Conservation (phyloP, 805 yeast species). For the Wickerhamomyces hampshirensis region DNA sequence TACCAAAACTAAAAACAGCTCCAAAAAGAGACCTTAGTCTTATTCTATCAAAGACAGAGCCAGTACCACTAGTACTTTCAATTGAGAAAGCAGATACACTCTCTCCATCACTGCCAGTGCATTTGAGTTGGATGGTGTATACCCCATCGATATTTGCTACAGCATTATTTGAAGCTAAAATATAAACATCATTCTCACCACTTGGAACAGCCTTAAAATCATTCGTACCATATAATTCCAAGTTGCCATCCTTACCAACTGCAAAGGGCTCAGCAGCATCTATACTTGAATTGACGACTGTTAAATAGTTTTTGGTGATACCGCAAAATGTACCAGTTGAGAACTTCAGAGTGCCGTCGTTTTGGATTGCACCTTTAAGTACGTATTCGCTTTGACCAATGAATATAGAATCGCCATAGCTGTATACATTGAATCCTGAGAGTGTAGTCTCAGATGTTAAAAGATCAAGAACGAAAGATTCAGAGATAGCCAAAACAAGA, state of each 20-base stretch:
- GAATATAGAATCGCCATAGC: slow-evolving; percentile 4
- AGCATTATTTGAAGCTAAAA: slow-evolving; percentile 12
- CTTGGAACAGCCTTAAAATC: slow-evolving; percentile 11
- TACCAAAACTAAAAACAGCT: too few species aligned
- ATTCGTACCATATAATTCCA: slow-evolving; percentile 5
- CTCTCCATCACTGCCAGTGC: slow-evolving; percentile 2
- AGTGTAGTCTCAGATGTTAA: not conserved
- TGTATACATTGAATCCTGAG: slow-evolving; percentile 1
- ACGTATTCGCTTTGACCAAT: slow-evolving; percentile 1
- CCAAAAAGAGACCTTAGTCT: too few species aligned
- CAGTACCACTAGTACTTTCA: too few species aligned
- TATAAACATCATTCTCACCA: slow-evolving; percentile 9
- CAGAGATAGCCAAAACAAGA: slow-evolving; percentile 3
- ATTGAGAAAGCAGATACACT: too few species aligned
- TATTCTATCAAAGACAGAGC: too few species aligned
- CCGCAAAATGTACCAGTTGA: slow-evolving; percentile 3
- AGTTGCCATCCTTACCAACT: slow-evolving; percentile 8
- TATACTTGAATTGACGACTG: slow-evolving; percentile 2
- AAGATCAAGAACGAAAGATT: slow-evolving; percentile 2
- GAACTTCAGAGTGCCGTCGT: slow-evolving; percentile 3
- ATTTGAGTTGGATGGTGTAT: slow-evolving; percentile 4
- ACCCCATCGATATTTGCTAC: slow-evolving; percentile 1
- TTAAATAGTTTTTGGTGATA: slow-evolving; percentile 9
- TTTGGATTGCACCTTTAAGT: slow-evolving; percentile 3
- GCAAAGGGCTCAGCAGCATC: slow-evolving; percentile 7